These are phyloP conservation scores for Protostelium mycophagum DNA, from an alignment of 78 protist species.

Conservation along the genomic window DNA sequence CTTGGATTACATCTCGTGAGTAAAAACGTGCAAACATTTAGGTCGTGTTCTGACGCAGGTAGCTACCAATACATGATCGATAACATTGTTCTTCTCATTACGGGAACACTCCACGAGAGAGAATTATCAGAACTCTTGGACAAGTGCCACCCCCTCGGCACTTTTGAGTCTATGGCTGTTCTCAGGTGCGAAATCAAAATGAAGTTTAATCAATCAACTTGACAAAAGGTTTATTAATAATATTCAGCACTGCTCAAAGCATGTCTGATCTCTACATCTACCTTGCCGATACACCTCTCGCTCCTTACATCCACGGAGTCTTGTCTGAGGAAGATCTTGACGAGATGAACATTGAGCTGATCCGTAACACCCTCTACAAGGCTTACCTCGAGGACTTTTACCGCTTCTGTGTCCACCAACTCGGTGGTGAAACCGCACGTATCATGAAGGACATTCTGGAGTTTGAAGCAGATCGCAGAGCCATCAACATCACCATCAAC, in stretches of 20 bases:
- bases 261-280: not conserved
- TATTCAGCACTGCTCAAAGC: not conserved
- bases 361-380: constrained; percentile 91
- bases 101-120: constrained; percentile 90
- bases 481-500: constrained; percentile 93
- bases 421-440: constrained; percentile 85
- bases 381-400: constrained; percentile 96
- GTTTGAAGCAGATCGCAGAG: constrained; percentile 97
- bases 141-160: constrained; percentile 97
- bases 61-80: constrained; percentile 96
- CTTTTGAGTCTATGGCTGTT: constrained; percentile 79
- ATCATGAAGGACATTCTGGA: constrained; percentile 79
- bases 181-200: constrained; percentile 13
- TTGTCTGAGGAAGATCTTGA: constrained; percentile 80
- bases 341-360: constrained; percentile 93
- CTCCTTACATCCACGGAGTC: constrained; percentile 63
- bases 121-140: constrained; percentile 78
- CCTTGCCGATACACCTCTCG: constrained; percentile 12
- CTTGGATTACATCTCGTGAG: constrained; percentile 93
- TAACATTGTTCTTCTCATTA: constrained; percentile 92
- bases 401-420: constrained; percentile 49
- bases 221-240: too few relatives aligned
- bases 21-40: not conserved
- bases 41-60: not conserved
- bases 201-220: not conserved